Evolutionary conservation across 2,329 filamentous ascomycete species (phyloP).

Genomic region (Venturia carpophila): DNA sequence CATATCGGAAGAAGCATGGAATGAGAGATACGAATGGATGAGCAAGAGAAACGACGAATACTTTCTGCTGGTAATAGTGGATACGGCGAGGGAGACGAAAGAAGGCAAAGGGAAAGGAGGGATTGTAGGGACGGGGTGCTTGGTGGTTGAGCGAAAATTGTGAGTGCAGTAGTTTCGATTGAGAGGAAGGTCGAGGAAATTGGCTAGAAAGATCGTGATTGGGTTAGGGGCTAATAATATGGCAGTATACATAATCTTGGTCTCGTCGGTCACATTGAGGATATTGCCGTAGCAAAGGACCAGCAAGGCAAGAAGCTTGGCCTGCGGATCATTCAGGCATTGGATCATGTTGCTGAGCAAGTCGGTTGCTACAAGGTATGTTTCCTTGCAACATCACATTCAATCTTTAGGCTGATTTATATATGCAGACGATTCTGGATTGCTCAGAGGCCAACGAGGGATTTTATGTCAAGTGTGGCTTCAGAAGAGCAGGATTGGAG

Average conservation of each 20-base stretch:
- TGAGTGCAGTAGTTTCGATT: slow-evolving; percentile 38
- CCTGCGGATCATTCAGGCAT: slow-evolving; percentile 82
- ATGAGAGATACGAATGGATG: slow-evolving; percentile 77
- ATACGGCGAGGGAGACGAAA: slow-evolving; percentile 45
- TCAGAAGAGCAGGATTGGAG: slow-evolving; percentile 81
- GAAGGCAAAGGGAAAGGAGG: slow-evolving; percentile 1
- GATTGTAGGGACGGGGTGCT: slow-evolving; percentile 82
- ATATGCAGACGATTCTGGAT: slow-evolving; percentile 72
- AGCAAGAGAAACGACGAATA: slow-evolving; percentile 65
- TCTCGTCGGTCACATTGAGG: slow-evolving; percentile 89
- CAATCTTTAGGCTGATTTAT: neutral
- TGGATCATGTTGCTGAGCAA: slow-evolving; percentile 79
- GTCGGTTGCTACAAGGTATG: slow-evolving; percentile 84
- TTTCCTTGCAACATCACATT: slow-evolving; percentile 12
- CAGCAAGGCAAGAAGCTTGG: slow-evolving; percentile 98
- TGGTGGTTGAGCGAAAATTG: slow-evolving; percentile 94
- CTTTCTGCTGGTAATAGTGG: slow-evolving; percentile 78
- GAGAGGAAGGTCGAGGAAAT: neutral
- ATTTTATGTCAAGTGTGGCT: slow-evolving; percentile 97
- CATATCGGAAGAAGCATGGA: slow-evolving; percentile 65
- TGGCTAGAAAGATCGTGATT: neutral
- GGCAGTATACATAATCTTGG: slow-evolving; percentile 65
- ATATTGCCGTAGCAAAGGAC: slow-evolving; percentile 89
- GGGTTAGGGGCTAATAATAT: slow-evolving; percentile 7
- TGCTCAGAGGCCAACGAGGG: slow-evolving; percentile 95